phyloP scores from a whole-genome alignment of 352 stramenopile species.

The Pythium dissimile region DNA sequence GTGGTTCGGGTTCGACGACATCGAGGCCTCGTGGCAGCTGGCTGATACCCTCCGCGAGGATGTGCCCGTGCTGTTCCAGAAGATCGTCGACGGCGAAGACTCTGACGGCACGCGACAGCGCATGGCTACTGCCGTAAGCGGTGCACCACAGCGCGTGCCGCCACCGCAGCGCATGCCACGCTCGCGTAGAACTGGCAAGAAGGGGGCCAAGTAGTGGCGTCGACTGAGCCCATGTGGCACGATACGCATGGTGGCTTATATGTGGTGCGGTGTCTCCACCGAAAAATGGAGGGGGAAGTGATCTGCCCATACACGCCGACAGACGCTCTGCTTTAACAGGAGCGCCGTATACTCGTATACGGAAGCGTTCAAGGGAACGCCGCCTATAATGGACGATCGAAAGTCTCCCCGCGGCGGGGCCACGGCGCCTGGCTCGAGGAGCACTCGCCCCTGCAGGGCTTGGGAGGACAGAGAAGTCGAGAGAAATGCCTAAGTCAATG shows the following conservation, averaged over 20 bases:
- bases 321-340: not conserved
- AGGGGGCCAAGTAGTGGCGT: not conserved
- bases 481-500: too few species aligned
- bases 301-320: not conserved
- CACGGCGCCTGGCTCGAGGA: too few species aligned
- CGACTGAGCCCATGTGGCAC: not conserved
- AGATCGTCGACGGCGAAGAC: not conserved
- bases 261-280: not conserved
- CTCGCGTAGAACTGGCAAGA: not conserved
- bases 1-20: constrained; percentile 25
- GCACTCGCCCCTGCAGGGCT: too few species aligned
- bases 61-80: constrained; percentile 16
- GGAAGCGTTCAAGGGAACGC: too few species aligned
- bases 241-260: not conserved
- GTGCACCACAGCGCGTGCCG: not conserved
- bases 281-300: not conserved
- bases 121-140: not conserved
- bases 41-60: constrained; percentile 14
- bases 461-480: too few species aligned
- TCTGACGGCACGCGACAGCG: not conserved
- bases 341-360: too few species aligned
- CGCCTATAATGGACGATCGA: too few species aligned
- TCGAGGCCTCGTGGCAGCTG: constrained; percentile 21
- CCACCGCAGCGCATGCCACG: not conserved
- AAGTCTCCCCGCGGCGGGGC: too few species aligned